phyloP scores from a whole-genome alignment of 495 filamentous ascomycete genomes.

The Tuber brumale region DNA sequence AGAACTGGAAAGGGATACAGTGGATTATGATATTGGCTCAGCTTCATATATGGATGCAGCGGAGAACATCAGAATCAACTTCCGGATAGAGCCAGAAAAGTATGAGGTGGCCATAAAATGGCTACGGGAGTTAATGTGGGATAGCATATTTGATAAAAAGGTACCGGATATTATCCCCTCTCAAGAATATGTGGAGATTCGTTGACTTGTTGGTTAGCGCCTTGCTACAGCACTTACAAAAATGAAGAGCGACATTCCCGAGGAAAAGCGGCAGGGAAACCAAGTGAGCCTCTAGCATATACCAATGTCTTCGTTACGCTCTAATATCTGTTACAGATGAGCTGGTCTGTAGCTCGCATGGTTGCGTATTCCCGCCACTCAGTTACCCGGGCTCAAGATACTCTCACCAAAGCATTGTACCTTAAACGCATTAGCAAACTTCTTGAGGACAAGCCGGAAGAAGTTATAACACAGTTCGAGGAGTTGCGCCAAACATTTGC shows the following conservation, averaged over 20 bases:
- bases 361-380: constrained; percentile 68
- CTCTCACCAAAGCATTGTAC: constrained; percentile 81
- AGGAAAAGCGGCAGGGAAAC: constrained; percentile 81
- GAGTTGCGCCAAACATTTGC: constrained; percentile 66
- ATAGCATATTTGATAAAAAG: constrained; percentile 68
- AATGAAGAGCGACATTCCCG: constrained; percentile 85
- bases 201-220: constrained; percentile 42
- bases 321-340: constrained; percentile 49
- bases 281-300: constrained; percentile 43
- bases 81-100: constrained; percentile 82
- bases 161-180: constrained; percentile 19
- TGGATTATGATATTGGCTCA: constrained; percentile 65
- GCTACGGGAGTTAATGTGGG: constrained; percentile 78
- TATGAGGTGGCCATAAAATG: constrained; percentile 76
- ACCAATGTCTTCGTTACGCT: not conserved
- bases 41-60: constrained; percentile 63
- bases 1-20: constrained; percentile 81
- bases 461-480: constrained; percentile 67
- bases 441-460: constrained; percentile 62
- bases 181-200: not conserved
- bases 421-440: constrained; percentile 74
- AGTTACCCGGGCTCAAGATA: constrained; percentile 66
- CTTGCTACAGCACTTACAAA: constrained; percentile 78
- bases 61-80: constrained; percentile 70
- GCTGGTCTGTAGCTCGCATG: constrained; percentile 68